Evolutionary conservation across 208 protist species (phyloP).

Genomic region (Acanthamoeba divionensis): DNA sequence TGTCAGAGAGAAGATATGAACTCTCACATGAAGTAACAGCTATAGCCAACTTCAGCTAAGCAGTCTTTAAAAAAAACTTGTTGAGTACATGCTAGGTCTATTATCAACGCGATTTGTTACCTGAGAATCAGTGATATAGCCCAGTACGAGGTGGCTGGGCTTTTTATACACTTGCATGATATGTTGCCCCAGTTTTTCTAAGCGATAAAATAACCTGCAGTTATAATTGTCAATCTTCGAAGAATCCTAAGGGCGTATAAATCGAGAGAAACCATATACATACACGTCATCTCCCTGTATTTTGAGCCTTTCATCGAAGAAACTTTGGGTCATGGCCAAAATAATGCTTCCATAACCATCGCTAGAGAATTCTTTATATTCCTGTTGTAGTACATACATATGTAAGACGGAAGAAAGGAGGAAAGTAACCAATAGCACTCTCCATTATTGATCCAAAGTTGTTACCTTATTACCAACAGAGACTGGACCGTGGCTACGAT

Average conservation of each 20-base stretch:
- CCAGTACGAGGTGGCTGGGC: constrained; percentile 50
- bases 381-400: background rate
- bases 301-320: constrained; percentile 69
- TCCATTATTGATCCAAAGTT: background rate
- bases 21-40: no score
- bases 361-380: constrained; percentile 48
- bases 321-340: constrained; percentile 68
- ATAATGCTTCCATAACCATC: constrained; percentile 72
- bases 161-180: constrained; percentile 11
- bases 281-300: background rate
- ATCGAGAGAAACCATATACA: no score
- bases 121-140: constrained; percentile 54
- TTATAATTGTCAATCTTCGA: background rate
- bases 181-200: constrained; percentile 70
- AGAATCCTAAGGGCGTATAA: no score
- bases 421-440: background rate
- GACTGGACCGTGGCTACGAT: constrained; percentile 71
- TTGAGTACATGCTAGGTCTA: constrained; percentile 64
- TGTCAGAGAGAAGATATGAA: no score
- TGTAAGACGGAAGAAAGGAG: background rate
- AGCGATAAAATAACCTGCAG: constrained; percentile 12
- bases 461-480: constrained; percentile 65
- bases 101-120: no score
- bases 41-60: constrained; percentile 46
- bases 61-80: constrained; percentile 53